These are phyloP conservation scores for Solioccasus polychromus DNA, from an alignment of 768 basidiomycete species.

Conservation along the genomic window DNA sequence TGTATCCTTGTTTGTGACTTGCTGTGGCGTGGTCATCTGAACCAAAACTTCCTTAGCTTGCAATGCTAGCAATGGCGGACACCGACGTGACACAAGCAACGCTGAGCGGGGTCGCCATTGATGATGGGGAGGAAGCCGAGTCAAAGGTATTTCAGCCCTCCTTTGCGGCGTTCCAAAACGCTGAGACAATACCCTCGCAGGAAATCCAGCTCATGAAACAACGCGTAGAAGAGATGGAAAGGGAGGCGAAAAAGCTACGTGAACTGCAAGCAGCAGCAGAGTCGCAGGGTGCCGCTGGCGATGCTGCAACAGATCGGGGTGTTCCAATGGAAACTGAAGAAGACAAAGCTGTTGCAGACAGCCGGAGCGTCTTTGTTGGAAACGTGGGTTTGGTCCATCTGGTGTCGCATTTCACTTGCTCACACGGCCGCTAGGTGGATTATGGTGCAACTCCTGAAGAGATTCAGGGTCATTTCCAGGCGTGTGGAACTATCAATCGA, in stretches of 20 bases:
- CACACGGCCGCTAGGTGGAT: slow-evolving; percentile 70
- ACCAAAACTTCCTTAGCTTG: slow-evolving; percentile 2
- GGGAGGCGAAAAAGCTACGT: slow-evolving; percentile 82
- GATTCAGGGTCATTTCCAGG: slow-evolving; percentile 95
- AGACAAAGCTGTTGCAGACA: slow-evolving; percentile 77
- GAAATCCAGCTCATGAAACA: slow-evolving; percentile 91
- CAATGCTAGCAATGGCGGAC: slow-evolving; percentile 47
- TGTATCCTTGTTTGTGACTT: slow-evolving; percentile 28
- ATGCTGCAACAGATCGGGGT: slow-evolving; percentile 42
- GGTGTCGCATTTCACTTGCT: slow-evolving; percentile 5
- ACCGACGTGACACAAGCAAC: slow-evolving; percentile 43
- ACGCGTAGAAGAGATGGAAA: slow-evolving; percentile 90
- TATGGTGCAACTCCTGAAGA: slow-evolving; percentile 97
- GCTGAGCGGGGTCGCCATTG: slow-evolving; percentile 36
- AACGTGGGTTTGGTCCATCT: slow-evolving; percentile 65
- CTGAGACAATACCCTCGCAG: slow-evolving; percentile 38
- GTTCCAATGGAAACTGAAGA: slow-evolving; percentile 77
- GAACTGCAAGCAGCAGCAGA: slow-evolving; percentile 82
- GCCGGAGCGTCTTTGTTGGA: slow-evolving; percentile 90
- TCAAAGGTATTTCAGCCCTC: slow-evolving; percentile 43
- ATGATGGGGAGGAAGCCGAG: slow-evolving; percentile 64
- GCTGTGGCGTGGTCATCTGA: slow-evolving; percentile 20
- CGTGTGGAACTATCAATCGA: slow-evolving; percentile 97
- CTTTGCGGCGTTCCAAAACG: slow-evolving; percentile 6
- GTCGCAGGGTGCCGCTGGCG: slow-evolving; percentile 48